These are phyloP conservation scores for Ambrosia trifida DNA, from an alignment of 129 eudicot species.

Conservation along the genomic window DNA sequence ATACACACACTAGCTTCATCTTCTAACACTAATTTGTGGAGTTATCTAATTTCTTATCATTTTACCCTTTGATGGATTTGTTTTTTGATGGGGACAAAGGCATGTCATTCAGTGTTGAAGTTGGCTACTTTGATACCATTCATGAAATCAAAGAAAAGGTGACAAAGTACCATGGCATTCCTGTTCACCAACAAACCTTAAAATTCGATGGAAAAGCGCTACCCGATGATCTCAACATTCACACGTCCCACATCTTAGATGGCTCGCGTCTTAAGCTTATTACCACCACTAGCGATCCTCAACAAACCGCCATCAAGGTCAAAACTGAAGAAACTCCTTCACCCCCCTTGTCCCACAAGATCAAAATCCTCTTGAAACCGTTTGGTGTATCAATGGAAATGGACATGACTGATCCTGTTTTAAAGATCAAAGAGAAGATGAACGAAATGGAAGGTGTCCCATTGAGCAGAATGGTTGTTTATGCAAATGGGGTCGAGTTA, in stretches of 20 bases:
- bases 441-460: conserved; percentile 50
- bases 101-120: conserved; percentile 57
- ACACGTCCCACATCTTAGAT: conserved; percentile 51
- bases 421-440: conserved; percentile 54
- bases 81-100: conserved; percentile 55
- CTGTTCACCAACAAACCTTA: conserved; percentile 55
- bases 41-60: too few relatives aligned
- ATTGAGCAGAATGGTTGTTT: conserved; percentile 2
- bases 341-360: conserved; percentile 21
- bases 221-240: conserved; percentile 58
- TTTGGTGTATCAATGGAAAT: conserved; percentile 34
- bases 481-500: conserved; percentile 53
- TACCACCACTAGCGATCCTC: conserved; percentile 29
- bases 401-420: conserved; percentile 43
- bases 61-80: conserved; percentile 50
- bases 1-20: neutral
- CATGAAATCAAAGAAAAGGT: conserved; percentile 75
- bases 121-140: conserved; percentile 75
- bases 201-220: conserved; percentile 55
- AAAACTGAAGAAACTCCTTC: conserved; percentile 23
- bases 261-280: conserved; percentile 52
- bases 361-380: conserved; percentile 41
- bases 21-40: too few relatives aligned
- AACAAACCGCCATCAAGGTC: conserved; percentile 9
- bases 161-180: conserved; percentile 59